Conservation (phyloP, 306 rosid species). For the Prunus fruticosa region DNA sequence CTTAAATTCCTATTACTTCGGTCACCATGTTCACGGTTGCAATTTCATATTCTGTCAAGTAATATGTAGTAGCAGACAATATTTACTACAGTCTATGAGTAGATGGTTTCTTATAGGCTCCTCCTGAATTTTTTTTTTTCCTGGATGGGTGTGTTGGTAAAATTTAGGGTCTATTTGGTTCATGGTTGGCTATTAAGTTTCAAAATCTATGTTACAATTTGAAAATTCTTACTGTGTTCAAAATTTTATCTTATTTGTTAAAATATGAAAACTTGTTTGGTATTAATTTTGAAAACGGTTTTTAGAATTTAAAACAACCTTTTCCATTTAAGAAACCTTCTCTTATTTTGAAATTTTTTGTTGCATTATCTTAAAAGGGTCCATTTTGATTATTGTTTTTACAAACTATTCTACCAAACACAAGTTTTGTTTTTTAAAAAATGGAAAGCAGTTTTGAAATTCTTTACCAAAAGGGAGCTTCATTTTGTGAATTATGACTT, state of each 20-base stretch:
- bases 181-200: neutral
- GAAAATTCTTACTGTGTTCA: neutral
- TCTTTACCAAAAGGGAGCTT: neutral
- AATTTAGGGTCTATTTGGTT: neutral
- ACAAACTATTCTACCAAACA: neutral
- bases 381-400: neutral
- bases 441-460: neutral
- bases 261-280: neutral
- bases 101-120: neutral
- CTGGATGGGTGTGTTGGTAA: neutral
- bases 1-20: slow-evolving; percentile 1
- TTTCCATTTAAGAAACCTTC: neutral
- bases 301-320: neutral
- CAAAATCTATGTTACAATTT: neutral
- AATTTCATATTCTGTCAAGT: neutral
- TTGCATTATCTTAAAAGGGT: neutral
- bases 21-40: neutral
- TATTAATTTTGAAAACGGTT: neutral
- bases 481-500: neutral
- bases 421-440: neutral
- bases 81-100: neutral
- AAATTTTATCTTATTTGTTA: neutral
- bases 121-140: neutral
- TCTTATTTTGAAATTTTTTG: neutral
- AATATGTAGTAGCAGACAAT: neutral